These are phyloP conservation scores for Leccinum subrobustum DNA, from an alignment of 1,284 basidiomycete species.

Conservation along the genomic window DNA sequence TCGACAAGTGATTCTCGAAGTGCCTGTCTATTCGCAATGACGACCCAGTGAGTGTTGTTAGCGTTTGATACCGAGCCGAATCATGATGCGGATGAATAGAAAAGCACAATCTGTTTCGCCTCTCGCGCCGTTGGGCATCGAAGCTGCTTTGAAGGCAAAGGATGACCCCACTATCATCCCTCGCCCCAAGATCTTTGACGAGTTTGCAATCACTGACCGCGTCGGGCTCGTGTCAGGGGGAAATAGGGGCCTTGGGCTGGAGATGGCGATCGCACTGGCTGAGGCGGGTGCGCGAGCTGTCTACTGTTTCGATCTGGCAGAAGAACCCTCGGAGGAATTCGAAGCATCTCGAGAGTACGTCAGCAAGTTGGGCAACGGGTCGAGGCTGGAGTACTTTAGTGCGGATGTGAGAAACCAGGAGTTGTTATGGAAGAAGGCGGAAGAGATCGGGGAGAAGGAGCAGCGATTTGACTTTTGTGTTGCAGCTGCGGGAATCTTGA, in stretches of 20 bases:
- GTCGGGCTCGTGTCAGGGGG: slow-evolving; percentile 78
- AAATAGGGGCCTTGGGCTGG: slow-evolving; percentile 79
- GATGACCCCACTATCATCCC: slow-evolving; percentile 34
- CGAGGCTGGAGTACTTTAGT: slow-evolving; percentile 63
- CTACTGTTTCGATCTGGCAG: slow-evolving; percentile 75
- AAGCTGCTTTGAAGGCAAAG: slow-evolving; percentile 51
- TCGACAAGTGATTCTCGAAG: background rate
- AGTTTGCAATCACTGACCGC: slow-evolving; percentile 74
- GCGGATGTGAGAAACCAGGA: slow-evolving; percentile 66
- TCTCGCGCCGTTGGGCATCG: slow-evolving; percentile 61
- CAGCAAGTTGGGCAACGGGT: slow-evolving; percentile 42
- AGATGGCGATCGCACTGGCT: slow-evolving; percentile 74
- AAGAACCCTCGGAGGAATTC: slow-evolving; percentile 69
- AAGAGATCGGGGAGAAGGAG: slow-evolving; percentile 62
- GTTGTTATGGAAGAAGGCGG: slow-evolving; percentile 51
- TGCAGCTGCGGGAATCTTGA: slow-evolving; percentile 77
- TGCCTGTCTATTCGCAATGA: slow-evolving; percentile 9
- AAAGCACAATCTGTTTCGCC: slow-evolving; percentile 46
- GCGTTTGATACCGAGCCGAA: background rate
- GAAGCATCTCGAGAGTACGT: slow-evolving; percentile 54
- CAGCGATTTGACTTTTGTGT: slow-evolving; percentile 72
- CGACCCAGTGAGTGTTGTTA: slow-evolving; percentile 16
- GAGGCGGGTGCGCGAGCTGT: slow-evolving; percentile 78
- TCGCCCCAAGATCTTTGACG: slow-evolving; percentile 58
- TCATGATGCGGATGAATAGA: slow-evolving; percentile 4